These are phyloP conservation scores for Jaapia argillacea DNA, from an alignment of 768 basidiomycete genomes.

Conservation along the genomic window DNA sequence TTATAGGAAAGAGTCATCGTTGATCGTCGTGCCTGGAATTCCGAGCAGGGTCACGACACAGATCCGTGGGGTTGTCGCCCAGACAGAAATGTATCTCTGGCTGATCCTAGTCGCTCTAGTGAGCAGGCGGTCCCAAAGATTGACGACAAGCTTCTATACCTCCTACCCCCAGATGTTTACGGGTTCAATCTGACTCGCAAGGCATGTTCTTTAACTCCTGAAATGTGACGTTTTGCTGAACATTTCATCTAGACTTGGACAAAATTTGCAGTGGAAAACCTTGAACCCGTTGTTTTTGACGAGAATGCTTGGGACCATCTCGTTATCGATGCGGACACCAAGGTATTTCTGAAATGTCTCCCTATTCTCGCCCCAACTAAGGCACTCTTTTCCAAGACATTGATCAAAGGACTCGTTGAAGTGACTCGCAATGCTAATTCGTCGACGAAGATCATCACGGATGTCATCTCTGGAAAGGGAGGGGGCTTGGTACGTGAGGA, in stretches of 20 bases:
- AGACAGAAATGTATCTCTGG: not conserved
- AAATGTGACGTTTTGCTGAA: too few species aligned
- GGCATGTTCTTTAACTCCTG: too few species aligned
- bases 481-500: not conserved
- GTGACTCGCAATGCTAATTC: conserved; percentile 14
- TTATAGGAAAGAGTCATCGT: conserved; percentile 15
- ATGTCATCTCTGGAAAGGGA: conserved; percentile 1
- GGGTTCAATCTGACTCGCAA: not conserved
- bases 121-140: not conserved
- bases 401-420: conserved; percentile 17
- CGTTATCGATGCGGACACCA: not conserved
- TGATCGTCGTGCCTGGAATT: conserved; percentile 8
- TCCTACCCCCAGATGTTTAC: not conserved
- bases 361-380: not conserved
- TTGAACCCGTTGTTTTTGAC: not conserved
- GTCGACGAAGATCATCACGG: conserved; percentile 10
- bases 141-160: not conserved
- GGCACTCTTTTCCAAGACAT: conserved; percentile 6
- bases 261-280: conserved; percentile 1
- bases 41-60: conserved; percentile 1
- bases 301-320: not conserved
- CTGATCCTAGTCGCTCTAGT: not conserved
- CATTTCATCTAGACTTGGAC: too few species aligned
- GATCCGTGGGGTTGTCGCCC: conserved; percentile 5
- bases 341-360: not conserved